Evolutionary conservation across 768 basidiomycete genomes (phyloP).

Genomic region (Tulasnella sp.): DNA sequence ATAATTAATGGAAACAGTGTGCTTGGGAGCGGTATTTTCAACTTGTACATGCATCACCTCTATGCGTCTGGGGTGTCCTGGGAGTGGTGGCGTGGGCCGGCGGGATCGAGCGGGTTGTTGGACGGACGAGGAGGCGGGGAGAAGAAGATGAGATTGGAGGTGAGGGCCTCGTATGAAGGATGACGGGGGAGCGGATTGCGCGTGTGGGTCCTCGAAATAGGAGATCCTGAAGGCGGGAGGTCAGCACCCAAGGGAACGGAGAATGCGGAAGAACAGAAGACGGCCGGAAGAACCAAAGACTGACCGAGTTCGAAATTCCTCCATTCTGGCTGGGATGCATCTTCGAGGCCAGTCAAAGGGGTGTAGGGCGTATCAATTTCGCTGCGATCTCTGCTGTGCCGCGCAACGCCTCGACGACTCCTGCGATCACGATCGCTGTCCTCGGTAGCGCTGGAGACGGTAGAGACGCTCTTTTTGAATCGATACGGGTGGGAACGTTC

Average conservation of each 20-base stretch:
- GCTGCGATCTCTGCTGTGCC: not conserved
- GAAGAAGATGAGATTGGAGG: conserved; percentile 7
- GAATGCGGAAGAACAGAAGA: not conserved
- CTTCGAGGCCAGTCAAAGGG: not conserved
- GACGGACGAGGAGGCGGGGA: not conserved
- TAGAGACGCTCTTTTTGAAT: conserved; percentile 3
- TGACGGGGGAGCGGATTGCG: conserved; percentile 15
- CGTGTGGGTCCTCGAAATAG: conserved; percentile 12
- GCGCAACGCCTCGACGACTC: conserved; percentile 2
- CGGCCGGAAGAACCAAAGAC: not conserved
- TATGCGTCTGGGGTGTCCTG: too few species aligned
- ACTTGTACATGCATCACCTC: too few species aligned
- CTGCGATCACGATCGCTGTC: not conserved
- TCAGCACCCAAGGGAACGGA: not conserved
- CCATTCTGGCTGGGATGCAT: not conserved
- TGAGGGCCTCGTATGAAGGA: conserved; percentile 12
- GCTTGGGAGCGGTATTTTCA: too few species aligned
- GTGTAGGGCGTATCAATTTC: conserved; percentile 1
- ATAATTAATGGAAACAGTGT: too few species aligned
- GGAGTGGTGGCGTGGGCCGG: not conserved
- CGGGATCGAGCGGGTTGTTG: not conserved
- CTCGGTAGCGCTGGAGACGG: not conserved
- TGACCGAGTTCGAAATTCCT: conserved; percentile 3
- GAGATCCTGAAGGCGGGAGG: not conserved
- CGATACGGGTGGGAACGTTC: conserved; percentile 13